phyloP scores from a whole-genome alignment of 495 filamentous ascomycete species.

The Haplographium delicatum region DNA sequence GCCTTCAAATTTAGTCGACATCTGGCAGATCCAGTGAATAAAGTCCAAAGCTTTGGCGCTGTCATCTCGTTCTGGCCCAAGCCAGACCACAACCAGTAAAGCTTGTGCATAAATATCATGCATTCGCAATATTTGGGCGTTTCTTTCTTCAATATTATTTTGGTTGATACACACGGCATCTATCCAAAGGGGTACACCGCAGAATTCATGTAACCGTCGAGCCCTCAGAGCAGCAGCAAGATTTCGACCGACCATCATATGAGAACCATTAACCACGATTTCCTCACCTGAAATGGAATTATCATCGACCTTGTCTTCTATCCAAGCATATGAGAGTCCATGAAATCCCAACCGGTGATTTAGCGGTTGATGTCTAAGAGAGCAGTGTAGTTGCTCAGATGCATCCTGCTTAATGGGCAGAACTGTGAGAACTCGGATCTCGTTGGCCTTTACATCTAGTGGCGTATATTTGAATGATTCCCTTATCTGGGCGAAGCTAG shows the following conservation, averaged over 20 bases:
- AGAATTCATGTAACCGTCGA: background rate
- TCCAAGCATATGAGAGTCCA: slow-evolving; percentile 1
- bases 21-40: background rate
- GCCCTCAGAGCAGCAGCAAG: background rate
- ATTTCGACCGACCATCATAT: background rate
- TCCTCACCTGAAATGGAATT: background rate
- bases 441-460: background rate
- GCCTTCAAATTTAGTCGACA: background rate
- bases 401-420: background rate
- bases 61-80: background rate
- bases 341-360: background rate
- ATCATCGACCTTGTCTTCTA: background rate
- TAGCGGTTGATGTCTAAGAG: background rate
- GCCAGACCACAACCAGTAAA: slow-evolving; percentile 2
- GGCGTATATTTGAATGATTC: background rate
- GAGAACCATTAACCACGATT: background rate
- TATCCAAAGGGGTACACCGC: background rate
- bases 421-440: background rate
- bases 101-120: background rate
- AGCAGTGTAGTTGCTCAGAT: background rate
- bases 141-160: background rate
- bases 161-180: slow-evolving; percentile 4
- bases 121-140: background rate
- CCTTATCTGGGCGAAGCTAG: background rate
- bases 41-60: background rate